Evolutionary conservation across 1,284 basidiomycete genomes (phyloP), one percentile per base, ranked within the genome.

Genomic region (Melampsora larici-populina): DNA sequence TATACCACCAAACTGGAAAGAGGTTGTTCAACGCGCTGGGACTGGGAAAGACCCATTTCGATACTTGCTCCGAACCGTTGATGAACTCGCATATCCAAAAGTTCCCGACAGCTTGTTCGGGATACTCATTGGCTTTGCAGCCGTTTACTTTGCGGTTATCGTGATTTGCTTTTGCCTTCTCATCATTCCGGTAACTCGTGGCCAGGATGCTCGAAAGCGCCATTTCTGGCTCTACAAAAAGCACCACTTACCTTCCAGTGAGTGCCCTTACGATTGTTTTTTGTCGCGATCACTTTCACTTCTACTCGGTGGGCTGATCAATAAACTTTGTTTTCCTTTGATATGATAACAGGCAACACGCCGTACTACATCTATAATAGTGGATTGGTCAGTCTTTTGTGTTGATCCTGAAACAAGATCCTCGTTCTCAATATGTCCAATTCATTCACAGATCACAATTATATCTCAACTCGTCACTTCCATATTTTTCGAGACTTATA

Each of bases 331-430:
- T 18, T 73, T 65, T 65, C 5, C 17, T 49, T 26, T 13, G 21
- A 21, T 49, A 36, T 31, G 48, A 49, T 40, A 40, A 18, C 60
- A 77, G 74, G 58, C 40, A 31, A 65, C 8, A 77, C 58, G 5
- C 74, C 74, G 43, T 77, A 77, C 55, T 67, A 77, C 21, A 67
- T 77, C 15, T 69, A 70, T 58, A 77, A 77, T 48, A 70, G 74
- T 51, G 55, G 74, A 17, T 67, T 77, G 67, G 74, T 77, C 51
- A 76, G 73, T 55, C 26, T 8, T 11, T n/a, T 24, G 18, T 58
- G 1, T 13, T 15, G 7, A 58, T 24, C 13, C 55, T 24, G 3
- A 8, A 58, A n/a, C 26, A 58, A 5, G 4, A 15, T 15, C 7
- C 21, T 58, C 55, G 55, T 24, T 58, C 55, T 58, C 1, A 58